Evolutionary conservation across 805 yeast genomes (phyloP), one percentile per base, ranked within the genome.

Genomic region (Phaffomyces opuntiae): DNA sequence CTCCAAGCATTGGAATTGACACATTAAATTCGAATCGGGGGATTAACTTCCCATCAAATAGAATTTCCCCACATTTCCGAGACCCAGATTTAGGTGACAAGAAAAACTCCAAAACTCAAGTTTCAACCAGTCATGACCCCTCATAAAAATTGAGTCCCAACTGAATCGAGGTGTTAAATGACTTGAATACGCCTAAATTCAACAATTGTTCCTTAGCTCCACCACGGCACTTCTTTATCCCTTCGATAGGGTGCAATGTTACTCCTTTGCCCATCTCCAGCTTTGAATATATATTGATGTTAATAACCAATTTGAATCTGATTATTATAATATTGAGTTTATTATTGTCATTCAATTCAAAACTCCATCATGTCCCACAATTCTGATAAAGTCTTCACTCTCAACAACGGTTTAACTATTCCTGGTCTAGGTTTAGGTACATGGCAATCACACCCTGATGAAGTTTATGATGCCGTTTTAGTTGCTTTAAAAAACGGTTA

Each of bases 401-500:
- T 76, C 48, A 74, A 74, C 66, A 74, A 76, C 47, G 84, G 83
- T 7, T 56, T 58, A 17, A 53, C 58, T n/a, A 75, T 78, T 49
- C 82, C 82, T n/a, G 69, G 63, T 13, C 56, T 77, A 33, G 83
- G 77, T 8, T 64, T 68, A 45, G 82, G 83, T 11, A 70, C 74
- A 35, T 76, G 70, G 62, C 59, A 50, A 29, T 57, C 75, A 16
- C 64, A 71, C 24, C 54, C 61, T 2, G 54, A 55, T 2, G 66
- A 64, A 16, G 49, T 42, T 29, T 49, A 51, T 36, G 36, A 42
- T 27, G 52, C 54, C 17, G 51, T 47, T 19, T 26, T 49, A 14
- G 37, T 31, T 9, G 56, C 56, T 5, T 35, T 53, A 26, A 43
- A 49, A 25, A 31, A 39, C 2, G 87, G 87, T 4, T 81, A 78